A percentile compares a stretch with the other conserved stretches of the same genome.
These are phyloP conservation scores for Clavariopsis aquatica DNA, from an alignment of 495 filamentous ascomycete species.

Conservation along the genomic window DNA sequence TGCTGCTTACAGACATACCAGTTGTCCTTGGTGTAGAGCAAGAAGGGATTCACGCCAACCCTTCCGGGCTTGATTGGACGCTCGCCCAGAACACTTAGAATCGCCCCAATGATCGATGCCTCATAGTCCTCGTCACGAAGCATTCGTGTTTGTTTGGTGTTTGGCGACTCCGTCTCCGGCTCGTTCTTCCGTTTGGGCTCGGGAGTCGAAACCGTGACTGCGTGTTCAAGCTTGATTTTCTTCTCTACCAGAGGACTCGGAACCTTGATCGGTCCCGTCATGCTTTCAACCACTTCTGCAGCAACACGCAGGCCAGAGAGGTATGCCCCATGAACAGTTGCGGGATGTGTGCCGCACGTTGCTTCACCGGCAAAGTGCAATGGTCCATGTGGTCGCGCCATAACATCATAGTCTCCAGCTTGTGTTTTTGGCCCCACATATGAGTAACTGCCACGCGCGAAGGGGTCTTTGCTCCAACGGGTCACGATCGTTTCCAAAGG, in stretches of 20 bases:
- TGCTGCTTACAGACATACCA: constrained; percentile 72
- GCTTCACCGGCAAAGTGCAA: constrained; percentile 97
- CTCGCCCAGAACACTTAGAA: constrained; percentile 69
- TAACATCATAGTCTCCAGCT: constrained; percentile 87
- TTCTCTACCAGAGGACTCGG: constrained; percentile 72
- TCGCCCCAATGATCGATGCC: constrained; percentile 65
- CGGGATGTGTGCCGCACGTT: constrained; percentile 91
- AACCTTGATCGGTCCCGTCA: constrained; percentile 78
- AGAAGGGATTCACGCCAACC: constrained; percentile 63
- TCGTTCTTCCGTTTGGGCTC: constrained; percentile 21
- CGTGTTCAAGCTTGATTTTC: constrained; percentile 46
- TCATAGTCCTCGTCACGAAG: constrained; percentile 63
- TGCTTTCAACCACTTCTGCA: constrained; percentile 73
- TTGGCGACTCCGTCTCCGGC: constrained; percentile 1
- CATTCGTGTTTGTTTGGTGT: constrained; percentile 3
- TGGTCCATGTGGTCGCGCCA: constrained; percentile 83
- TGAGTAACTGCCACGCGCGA: constrained; percentile 89
- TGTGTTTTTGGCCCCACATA: constrained; percentile 79
- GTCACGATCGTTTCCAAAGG: constrained; percentile 89
- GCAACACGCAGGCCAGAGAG: constrained; percentile 89
- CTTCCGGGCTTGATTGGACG: constrained; percentile 70
- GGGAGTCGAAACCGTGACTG: background rate
- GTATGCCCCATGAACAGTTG: constrained; percentile 95
- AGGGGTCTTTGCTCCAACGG: constrained; percentile 87
- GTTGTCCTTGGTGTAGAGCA: constrained; percentile 74